These are phyloP conservation scores for Angophora floribunda DNA, from an alignment of 345 rosid genomes.

Conservation along the genomic window DNA sequence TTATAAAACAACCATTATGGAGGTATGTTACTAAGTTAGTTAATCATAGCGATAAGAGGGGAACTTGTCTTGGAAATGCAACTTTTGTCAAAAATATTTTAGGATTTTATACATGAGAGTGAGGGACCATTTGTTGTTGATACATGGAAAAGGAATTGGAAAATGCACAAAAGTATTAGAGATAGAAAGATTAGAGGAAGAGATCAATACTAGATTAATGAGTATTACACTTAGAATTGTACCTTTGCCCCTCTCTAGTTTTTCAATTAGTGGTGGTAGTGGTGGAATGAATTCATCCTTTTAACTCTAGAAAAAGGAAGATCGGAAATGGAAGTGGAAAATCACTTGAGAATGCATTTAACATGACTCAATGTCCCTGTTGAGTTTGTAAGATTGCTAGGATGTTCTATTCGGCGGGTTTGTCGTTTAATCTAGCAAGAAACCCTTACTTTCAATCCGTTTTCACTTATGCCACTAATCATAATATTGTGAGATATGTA, in stretches of 20 bases:
- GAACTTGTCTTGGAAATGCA: too few species aligned
- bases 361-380: not conserved
- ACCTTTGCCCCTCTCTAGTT: not conserved
- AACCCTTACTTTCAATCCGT: not conserved
- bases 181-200: not conserved
- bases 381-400: not conserved
- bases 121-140: too few species aligned
- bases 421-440: not conserved
- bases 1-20: too few species aligned
- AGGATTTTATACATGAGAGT: too few species aligned
- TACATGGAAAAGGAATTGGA: too few species aligned
- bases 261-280: not conserved
- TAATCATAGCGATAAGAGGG: too few species aligned
- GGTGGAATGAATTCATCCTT: not conserved
- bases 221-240: not conserved
- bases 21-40: too few species aligned
- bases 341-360: not conserved
- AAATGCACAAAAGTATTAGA: too few species aligned
- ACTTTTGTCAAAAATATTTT: too few species aligned
- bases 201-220: not conserved
- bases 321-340: not conserved
- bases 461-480: not conserved
- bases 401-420: not conserved
- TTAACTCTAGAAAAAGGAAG: not conserved
- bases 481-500: not conserved